phyloP scores from a whole-genome alignment of 176 grass and related monocot genomes.

The Zea luxurians region DNA sequence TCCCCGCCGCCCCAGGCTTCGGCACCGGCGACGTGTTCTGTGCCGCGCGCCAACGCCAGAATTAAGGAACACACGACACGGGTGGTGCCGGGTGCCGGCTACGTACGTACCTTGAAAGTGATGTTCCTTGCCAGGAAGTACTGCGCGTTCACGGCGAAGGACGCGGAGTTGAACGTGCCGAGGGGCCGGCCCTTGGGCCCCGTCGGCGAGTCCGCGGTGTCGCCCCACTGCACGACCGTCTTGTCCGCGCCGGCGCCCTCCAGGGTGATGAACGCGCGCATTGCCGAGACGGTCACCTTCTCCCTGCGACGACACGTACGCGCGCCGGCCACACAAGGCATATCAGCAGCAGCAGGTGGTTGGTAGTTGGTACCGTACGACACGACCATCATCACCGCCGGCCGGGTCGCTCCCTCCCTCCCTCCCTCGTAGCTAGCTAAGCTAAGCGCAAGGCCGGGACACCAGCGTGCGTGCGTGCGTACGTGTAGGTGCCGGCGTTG shows the following conservation, averaged over 20 bases:
- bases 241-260: constrained; percentile 79
- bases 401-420: too few relatives aligned
- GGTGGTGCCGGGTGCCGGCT: constrained; percentile 13
- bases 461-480: constrained; percentile 51
- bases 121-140: constrained; percentile 91
- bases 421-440: too few relatives aligned
- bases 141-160: constrained; percentile 80
- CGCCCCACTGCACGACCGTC: constrained; percentile 83
- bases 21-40: constrained; percentile 85
- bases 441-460: too few relatives aligned
- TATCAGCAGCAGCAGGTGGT: too few relatives aligned
- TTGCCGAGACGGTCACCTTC: constrained; percentile 75
- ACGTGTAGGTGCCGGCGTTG: constrained; percentile 78
- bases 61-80: too few relatives aligned
- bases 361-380: too few relatives aligned
- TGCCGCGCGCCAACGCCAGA: background rate
- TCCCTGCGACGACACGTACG: constrained; percentile 41
- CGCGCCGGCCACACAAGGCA: too few relatives aligned
- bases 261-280: constrained; percentile 70
- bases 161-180: constrained; percentile 72
- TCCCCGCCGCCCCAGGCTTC: constrained; percentile 61
- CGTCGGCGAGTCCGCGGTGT: constrained; percentile 62
- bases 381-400: too few relatives aligned
- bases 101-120: constrained; percentile 66
- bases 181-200: constrained; percentile 62